These are phyloP conservation scores for Novymonas esmeraldas DNA, from an alignment of 208 protist species.

Conservation along the genomic window DNA sequence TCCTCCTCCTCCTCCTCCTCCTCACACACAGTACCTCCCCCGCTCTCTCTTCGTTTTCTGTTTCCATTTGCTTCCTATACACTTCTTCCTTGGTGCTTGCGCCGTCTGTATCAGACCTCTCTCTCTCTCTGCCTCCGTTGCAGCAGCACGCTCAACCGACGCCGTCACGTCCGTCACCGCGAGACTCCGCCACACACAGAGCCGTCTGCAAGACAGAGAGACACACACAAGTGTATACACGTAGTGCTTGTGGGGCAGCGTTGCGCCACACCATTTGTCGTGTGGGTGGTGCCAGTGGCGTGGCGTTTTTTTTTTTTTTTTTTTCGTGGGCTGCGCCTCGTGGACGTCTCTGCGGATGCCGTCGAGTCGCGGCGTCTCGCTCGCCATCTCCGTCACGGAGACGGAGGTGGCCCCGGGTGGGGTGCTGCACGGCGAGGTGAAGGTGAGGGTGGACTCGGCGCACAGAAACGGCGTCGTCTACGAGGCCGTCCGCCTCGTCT, in stretches of 20 bases:
- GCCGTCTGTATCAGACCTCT: too few species aligned
- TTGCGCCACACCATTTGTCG: too few species aligned
- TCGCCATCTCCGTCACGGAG: slow-evolving; percentile 19
- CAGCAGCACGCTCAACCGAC: too few species aligned
- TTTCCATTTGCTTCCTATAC: slow-evolving; percentile 3
- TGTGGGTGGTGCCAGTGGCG: too few species aligned
- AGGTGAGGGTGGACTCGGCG: slow-evolving; percentile 29
- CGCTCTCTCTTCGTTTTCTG: slow-evolving; percentile 1
- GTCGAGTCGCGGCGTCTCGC: slow-evolving; percentile 28
- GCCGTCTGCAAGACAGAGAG: too few species aligned
- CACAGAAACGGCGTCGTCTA: slow-evolving; percentile 35
- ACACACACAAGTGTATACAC: too few species aligned
- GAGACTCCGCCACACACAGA: too few species aligned
- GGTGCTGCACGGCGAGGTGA: slow-evolving; percentile 38
- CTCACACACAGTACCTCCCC: background rate
- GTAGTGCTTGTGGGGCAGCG: too few species aligned
- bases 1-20: background rate
- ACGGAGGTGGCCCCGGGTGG: slow-evolving; percentile 28
- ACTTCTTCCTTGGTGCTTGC: background rate
- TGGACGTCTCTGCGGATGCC: slow-evolving; percentile 9
- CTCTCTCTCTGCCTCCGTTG: too few species aligned
- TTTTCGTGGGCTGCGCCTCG: background rate
- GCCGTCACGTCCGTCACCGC: too few species aligned
- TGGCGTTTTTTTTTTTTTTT: background rate
- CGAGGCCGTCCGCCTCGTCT: slow-evolving; percentile 41